Evolutionary conservation across 2,329 filamentous ascomycete genomes (phyloP).

Genomic region (Chaetomiaceae sp.): DNA sequence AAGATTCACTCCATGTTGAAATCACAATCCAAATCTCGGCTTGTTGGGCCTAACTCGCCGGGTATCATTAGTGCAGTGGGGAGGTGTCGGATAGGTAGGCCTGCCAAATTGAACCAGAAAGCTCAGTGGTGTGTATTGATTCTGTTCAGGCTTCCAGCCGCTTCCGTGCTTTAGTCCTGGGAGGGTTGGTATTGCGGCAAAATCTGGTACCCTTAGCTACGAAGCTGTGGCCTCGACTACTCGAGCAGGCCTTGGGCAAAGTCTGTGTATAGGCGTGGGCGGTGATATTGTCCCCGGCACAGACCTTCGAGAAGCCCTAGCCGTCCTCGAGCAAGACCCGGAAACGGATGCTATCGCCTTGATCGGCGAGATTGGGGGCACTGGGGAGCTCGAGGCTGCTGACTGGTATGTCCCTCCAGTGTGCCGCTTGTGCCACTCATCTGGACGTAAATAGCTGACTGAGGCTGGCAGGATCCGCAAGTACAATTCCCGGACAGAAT

Average conservation of each 20-base stretch:
- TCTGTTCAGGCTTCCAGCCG: conserved; percentile 75
- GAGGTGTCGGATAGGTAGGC: conserved; percentile 49
- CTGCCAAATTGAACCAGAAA: background rate
- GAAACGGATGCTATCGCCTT: conserved; percentile 68
- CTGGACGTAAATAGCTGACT: background rate
- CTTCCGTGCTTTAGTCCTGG: conserved; percentile 68
- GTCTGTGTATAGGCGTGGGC: conserved; percentile 71
- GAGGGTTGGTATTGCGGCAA: conserved; percentile 70
- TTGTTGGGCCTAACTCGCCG: conserved; percentile 77
- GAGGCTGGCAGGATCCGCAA: conserved; percentile 50
- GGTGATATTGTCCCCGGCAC: conserved; percentile 73
- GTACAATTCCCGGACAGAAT: conserved; percentile 51
- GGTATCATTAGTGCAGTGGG: conserved; percentile 75
- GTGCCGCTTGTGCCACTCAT: background rate
- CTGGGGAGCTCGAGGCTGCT: conserved; percentile 65
- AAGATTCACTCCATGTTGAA: conserved; percentile 59
- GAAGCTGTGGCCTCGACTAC: conserved; percentile 73
- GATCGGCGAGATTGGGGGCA: conserved; percentile 68
- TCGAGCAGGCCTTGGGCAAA: conserved; percentile 69
- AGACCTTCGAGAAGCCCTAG: conserved; percentile 65
- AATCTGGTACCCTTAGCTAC: conserved; percentile 75
- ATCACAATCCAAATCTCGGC: conserved; percentile 64
- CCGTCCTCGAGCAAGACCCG: conserved; percentile 60
- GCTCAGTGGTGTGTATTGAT: too few species aligned
- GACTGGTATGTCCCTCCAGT: conserved; percentile 41